Evolutionary conservation across 2,329 filamentous ascomycete species (phyloP), one percentile per base, ranked within the genome.

Genomic region (Cercospora canescens): DNA sequence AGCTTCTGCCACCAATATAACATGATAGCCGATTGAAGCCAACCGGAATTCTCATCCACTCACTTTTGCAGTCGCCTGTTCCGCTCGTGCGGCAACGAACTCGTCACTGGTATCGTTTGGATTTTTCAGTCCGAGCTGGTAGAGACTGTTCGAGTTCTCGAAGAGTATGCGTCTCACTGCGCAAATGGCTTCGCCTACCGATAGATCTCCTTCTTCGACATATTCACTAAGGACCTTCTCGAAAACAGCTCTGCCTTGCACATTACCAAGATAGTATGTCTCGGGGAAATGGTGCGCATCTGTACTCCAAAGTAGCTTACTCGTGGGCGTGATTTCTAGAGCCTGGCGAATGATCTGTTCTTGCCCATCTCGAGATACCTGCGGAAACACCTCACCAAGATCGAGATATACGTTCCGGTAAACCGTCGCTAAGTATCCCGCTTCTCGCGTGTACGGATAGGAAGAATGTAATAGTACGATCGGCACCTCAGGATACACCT

Each of bases 401-500:
- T 96, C 93, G 12, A 92, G 86, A 74, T 93, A 95, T 1, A 91
- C 91, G 73, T 96, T 94, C 26, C 86, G 82, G 75, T 93, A 95
- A 24, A 91, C 88, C 0, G 86, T 87, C 0, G 92, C 91, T 21
- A 96, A 83, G 75, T 94, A 96, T 0, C 90, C 91, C 0, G 90
- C 87, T 78, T 95, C 91, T 39, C 89, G 85, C 0, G 89, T 92
- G 74, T 91, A 95, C 0, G 93, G 93, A 75, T 96, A 96, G 2
- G 91, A 87, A 0, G 92, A 89, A 75, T 96, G 92, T 2, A 96
- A 84, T 8, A 96, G 80, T 2, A 96, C 89, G 62, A 96, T 89
- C 0, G 91, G 89, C 0, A 94, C 87, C 0, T 82, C 81, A 0
- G 90, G 86, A 70, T 91, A 93, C 21, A 84, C 80, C 41, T 88